Base-by-base conservation (phyloP, 176 grass and related monocot genomes). In the Raddia guianensis region DNA sequence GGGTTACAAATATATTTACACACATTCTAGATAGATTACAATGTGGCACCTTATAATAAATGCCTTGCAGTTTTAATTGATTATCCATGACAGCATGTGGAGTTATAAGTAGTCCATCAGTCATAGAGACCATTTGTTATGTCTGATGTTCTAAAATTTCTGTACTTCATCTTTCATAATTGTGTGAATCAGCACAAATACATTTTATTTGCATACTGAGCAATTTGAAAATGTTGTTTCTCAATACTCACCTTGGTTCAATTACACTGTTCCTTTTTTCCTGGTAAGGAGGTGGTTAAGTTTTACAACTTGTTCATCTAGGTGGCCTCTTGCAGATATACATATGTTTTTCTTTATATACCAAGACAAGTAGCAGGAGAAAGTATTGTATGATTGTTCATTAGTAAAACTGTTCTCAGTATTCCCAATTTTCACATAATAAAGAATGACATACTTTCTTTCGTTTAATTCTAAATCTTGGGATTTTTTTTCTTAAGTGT, bases 171-270 rank as follows among this genome's bases (percentile, higher is more conserved):
- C 43, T 80, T 4, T 49, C 16, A 51, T 67, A 43, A 35, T 81
- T 73, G 16, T 75, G 8, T 33, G 5, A 13, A 16, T 64, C 47
- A 74, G 66, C 5, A 56, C 7, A 67, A 73, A 49, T 75, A 7
- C 67, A 27, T n/a, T 40, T 64, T 81, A 42, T 27, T 57, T 47
- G n/a, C 77, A 51, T 19, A 72, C 9, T 78, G 32, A 61, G n/a
- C 18, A 56, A 47, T 50, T 37, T 50, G 27, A 85, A 45, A 64
- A 27, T 72, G 65, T 60, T 56, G 40, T 48, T 58, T 12, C 40
- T 54, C 27, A 37, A 9, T 5, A 33, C 11, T 27, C 12, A 53
- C 13, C 40, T 80, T 70, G 9, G 9, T 13, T 74, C 57, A 4
- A 16, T 45, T 70, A 13, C 45, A 60, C 54, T 71, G 56, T 72